These are phyloP conservation scores for Vickermania ingenoplastis DNA, from an alignment of 208 protist species.

Conservation along the genomic window DNA sequence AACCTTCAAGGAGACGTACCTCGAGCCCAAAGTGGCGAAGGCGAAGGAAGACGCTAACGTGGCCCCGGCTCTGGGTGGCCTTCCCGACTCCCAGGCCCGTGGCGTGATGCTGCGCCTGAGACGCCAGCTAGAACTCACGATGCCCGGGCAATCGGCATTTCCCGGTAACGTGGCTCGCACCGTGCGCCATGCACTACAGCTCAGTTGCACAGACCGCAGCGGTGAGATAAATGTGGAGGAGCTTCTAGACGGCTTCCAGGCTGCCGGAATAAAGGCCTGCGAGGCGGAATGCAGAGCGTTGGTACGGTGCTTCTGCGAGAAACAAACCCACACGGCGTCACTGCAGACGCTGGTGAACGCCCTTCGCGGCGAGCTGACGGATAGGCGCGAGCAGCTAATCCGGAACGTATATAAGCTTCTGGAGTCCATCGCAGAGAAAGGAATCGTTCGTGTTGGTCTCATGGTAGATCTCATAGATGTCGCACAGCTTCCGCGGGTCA, in stretches of 20 bases:
- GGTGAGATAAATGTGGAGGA: conserved; percentile 58
- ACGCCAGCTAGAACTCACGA: conserved; percentile 34
- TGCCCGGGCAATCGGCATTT: conserved; percentile 38
- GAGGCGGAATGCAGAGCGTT: conserved; percentile 61
- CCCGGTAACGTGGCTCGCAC: conserved; percentile 64
- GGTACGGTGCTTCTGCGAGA: conserved; percentile 52
- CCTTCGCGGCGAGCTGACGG: conserved; percentile 60
- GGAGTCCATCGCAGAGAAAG: conserved; percentile 28
- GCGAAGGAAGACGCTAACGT: conserved; percentile 25
- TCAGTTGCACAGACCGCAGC: conserved; percentile 8
- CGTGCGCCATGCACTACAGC: conserved; percentile 31
- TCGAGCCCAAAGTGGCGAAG: conserved; percentile 15
- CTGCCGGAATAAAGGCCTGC: conserved; percentile 20
- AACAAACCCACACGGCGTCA: conserved; percentile 24
- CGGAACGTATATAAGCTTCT: conserved; percentile 61
- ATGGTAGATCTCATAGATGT: conserved; percentile 67
- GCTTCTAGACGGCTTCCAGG: conserved; percentile 42
- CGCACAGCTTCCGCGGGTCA: conserved; percentile 29
- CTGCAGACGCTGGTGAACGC: conserved; percentile 37
- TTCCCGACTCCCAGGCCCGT: conserved; percentile 39
- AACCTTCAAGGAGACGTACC: conserved; percentile 10
- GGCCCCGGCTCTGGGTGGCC: conserved; percentile 39
- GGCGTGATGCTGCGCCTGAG: conserved; percentile 63
- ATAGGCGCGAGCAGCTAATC: conserved; percentile 49
- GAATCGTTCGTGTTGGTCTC: conserved; percentile 19